Conservation (phyloP, 345 rosid species). For the Dipteronia dyeriana region DNA sequence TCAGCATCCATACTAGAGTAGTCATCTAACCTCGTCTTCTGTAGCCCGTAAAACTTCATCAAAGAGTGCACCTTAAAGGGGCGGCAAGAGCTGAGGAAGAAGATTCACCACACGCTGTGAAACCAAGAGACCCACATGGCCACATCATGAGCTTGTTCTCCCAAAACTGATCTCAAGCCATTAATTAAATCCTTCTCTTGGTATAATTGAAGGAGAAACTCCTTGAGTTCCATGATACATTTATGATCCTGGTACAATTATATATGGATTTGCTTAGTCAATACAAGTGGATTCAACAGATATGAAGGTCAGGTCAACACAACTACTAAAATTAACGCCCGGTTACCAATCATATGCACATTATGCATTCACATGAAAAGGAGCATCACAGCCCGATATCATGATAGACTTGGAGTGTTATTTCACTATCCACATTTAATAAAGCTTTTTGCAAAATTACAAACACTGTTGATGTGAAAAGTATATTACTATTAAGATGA, state of each 20-base stretch:
- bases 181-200: constrained; percentile 38
- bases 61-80: constrained; percentile 73
- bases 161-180: constrained; percentile 50
- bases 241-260: constrained; percentile 49
- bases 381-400: not conserved
- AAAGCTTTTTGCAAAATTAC: not conserved
- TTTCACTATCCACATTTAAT: not conserved
- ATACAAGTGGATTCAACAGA: not conserved
- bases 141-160: constrained; percentile 49
- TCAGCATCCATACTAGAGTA: constrained; percentile 20
- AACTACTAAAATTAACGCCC: not conserved
- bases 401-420: not conserved
- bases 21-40: constrained; percentile 84
- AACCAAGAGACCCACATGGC: constrained; percentile 77
- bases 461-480: not conserved
- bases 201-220: constrained; percentile 61
- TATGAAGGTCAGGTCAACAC: not conserved
- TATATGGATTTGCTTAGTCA: not conserved
- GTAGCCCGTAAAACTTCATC: constrained; percentile 89
- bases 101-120: constrained; percentile 85
- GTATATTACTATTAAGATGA: not conserved
- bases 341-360: not conserved
- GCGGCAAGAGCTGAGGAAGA: constrained; percentile 90
- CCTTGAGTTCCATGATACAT: constrained; percentile 59
- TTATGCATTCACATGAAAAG: not conserved